A percentile compares a stretch with the other conserved stretches of the same genome.
These are phyloP conservation scores for Backusella liffmaniae DNA, from an alignment of 192 early-diverging fungal species.

Conservation along the genomic window DNA sequence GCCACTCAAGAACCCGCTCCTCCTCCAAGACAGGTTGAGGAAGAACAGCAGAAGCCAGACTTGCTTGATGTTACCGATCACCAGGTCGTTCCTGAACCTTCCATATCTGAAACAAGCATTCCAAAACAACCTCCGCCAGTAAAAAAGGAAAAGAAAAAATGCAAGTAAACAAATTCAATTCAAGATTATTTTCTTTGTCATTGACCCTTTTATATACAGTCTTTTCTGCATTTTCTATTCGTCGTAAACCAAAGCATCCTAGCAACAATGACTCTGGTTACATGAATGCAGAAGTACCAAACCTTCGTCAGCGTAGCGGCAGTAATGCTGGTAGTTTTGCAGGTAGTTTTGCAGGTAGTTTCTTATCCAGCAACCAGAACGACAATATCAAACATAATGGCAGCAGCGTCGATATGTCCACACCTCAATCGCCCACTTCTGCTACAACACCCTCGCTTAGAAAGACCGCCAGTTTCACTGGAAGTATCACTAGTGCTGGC, in stretches of 20 bases:
- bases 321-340: slow-evolving; percentile 14
- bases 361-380: not conserved
- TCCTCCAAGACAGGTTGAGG: not conserved
- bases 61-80: slow-evolving; percentile 6
- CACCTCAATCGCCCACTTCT: not conserved
- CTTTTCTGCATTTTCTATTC: slow-evolving; percentile 21
- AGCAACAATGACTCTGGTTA: slow-evolving; percentile 8
- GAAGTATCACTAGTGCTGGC: slow-evolving; percentile 5
- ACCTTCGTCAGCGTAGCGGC: not conserved
- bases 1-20: not conserved
- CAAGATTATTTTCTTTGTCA: not conserved
- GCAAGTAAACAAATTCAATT: not conserved
- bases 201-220: not conserved
- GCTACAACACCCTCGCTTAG: not conserved
- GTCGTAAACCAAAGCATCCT: slow-evolving; percentile 19
- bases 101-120: slow-evolving; percentile 9
- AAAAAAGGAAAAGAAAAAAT: slow-evolving; percentile 13
- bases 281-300: not conserved
- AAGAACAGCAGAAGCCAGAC: not conserved
- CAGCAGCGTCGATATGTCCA: not conserved
- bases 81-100: not conserved
- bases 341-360: slow-evolving; percentile 5
- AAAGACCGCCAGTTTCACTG: slow-evolving; percentile 19
- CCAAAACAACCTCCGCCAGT: not conserved
- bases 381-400: not conserved